These are phyloP conservation scores for Solanum ahanhuiri DNA, from an alignment of 257 asterid species.

Conservation along the genomic window DNA sequence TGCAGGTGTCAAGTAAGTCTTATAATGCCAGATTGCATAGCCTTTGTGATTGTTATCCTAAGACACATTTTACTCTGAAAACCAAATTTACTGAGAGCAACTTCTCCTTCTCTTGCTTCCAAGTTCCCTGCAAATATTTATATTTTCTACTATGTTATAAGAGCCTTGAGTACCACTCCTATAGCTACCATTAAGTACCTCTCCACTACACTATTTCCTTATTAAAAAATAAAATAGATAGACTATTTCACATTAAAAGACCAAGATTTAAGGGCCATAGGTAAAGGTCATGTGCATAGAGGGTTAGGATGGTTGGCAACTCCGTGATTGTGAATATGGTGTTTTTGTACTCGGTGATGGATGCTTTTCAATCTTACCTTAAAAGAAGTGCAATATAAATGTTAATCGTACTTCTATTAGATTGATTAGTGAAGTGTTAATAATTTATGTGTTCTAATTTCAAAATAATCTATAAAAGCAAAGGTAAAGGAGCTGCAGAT, in stretches of 20 bases:
- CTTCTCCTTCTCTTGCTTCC: not conserved
- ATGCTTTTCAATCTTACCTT: not conserved
- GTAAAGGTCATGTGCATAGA: not conserved
- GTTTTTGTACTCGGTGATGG: not conserved
- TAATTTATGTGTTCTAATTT: not conserved
- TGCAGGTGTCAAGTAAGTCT: not conserved
- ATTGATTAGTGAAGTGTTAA: not conserved
- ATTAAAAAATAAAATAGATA: not conserved
- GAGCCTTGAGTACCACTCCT: not conserved
- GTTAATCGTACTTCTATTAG: not conserved
- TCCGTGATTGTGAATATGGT: not conserved
- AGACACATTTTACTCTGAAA: not conserved
- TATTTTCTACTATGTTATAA: not conserved
- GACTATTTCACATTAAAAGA: not conserved
- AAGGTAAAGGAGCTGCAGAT: not conserved
- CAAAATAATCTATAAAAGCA: not conserved
- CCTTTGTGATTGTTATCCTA: not conserved
- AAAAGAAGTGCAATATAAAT: not conserved
- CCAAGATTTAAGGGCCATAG: not conserved
- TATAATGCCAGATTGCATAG: not conserved
- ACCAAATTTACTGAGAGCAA: not conserved
- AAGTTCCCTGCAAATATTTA: not conserved
- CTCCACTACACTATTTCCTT: not conserved
- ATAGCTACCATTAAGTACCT: not conserved
- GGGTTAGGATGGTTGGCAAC: not conserved